Base-by-base conservation (phyloP, 139 green algal genomes). In the Haematococcus lacustris region DNA sequence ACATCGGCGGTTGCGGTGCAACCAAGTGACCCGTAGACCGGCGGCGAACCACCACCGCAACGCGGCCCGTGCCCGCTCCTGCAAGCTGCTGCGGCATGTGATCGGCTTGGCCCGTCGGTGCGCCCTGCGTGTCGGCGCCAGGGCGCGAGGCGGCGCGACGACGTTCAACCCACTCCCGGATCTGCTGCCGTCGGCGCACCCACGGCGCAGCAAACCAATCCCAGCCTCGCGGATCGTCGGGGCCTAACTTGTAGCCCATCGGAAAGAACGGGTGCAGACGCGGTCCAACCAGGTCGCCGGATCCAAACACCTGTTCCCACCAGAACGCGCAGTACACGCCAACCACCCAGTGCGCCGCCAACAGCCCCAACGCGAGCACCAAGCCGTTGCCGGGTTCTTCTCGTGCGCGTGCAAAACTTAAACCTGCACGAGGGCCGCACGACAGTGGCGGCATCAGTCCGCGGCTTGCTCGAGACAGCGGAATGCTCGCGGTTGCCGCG, bases 191-290 rank as follows among this genome's bases (percentile, higher is more conserved):
- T 53, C 9, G 43, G 9, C 43, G 43, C 43, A 9, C 17, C 43
- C 43, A 32, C 43, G n/a, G 50, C 60, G 61, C 60, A 39, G 3
- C 25, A 57, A 83, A 83, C 78, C 78, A 83, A 57, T 51, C 70
- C 66, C 70, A 77, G 7, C 78, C 74, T 1, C 78, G 70, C 2
- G 73, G 70, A 25, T 83, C 78, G n/a, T 75, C 78, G 1, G 73
- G 74, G 4, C 28, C 70, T 43, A 83, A 33, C 1, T 43, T 51
- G 66, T 28, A 64, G 2, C 78, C 78, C 47, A 83, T 35, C 40
- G 75, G 39, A 70, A 83, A 83, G 32, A 80, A 73, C 3, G 78
- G 78, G 60, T 83, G 78, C 9, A 33, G 35, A 21, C 71, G 70
- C 0, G 66, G 37, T 2, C 73, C 73, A 17, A 30, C 33, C 43